phyloP scores from a whole-genome alignment of 1,284 basidiomycete species.

The Cystobasidium slooffiae region DNA sequence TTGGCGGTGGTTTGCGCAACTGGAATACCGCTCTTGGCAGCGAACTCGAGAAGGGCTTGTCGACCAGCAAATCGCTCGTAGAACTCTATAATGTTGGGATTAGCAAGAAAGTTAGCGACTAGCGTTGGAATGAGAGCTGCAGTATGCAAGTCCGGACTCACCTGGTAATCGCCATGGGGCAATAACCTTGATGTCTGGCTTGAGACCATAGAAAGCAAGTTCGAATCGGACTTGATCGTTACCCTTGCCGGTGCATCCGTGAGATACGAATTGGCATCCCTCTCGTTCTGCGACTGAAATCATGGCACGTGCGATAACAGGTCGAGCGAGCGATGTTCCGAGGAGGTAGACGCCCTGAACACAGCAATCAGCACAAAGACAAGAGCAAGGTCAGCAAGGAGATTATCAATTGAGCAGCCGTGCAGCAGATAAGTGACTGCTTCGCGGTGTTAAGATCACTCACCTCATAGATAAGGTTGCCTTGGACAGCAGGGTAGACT shows the following conservation, averaged over 20 bases:
- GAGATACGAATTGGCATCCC: conserved; percentile 94
- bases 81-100: too few species aligned
- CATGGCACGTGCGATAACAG: conserved; percentile 99
- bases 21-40: conserved; percentile 85
- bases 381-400: not conserved
- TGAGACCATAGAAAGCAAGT: conserved; percentile 97
- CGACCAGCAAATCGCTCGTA: conserved; percentile 97
- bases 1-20: conserved; percentile 95
- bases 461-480: conserved; percentile 98
- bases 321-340: conserved; percentile 95
- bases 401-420: not conserved
- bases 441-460: conserved; percentile 24
- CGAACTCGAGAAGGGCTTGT: conserved; percentile 87
- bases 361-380: not conserved
- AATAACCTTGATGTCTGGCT: conserved; percentile 98
- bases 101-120: too few species aligned
- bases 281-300: conserved; percentile 88
- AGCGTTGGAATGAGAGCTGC: too few species aligned
- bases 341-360: conserved; percentile 90
- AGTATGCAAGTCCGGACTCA: conserved; percentile 58
- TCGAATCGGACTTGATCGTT: conserved; percentile 99
- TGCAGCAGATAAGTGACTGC: not conserved
- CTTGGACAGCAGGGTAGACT: conserved; percentile 95
- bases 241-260: conserved; percentile 99
- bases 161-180: conserved; percentile 96